Base-by-base conservation (phyloP, 2,329 filamentous ascomycete species). In the Aureobasidium sp. region DNA sequence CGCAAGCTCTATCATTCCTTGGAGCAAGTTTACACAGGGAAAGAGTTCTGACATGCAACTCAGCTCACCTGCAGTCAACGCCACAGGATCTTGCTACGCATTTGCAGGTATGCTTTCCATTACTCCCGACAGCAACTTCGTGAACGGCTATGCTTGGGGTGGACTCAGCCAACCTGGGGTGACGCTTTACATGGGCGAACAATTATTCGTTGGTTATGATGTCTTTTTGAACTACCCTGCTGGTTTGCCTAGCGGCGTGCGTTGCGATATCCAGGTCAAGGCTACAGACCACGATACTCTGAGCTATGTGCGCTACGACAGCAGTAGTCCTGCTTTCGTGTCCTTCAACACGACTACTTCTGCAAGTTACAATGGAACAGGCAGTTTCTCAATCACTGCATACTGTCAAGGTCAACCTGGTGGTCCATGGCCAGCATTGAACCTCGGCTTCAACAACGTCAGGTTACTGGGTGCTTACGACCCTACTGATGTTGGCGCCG, bases 291-390 rank as follows among this genome's bases (percentile, higher is more conserved):
- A 48, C 16, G 52, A 39, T 34, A 57, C 50, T 13, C 25, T 62
- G 50, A 62, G 59, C 42, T 62, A 62, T 8, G 59, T 55, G 6
- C 49, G 59, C 7, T 62, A 62, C 21, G 50, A 57, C 42, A 57
- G 59, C 41, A 48, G 9, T 11, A 62, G 50, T 13, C 50, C 34
- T 53, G 34, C 59, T 11, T 45, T 62, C 3, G 50, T 57, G 0
- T 55, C 59, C 5, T 62, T 48, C 50, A 62, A 54, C 9, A 48
- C 50, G 1, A 62, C 59, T 7, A 49, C 50, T 4, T 37, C 45
- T 10, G 48, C 59, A 10, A 39, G 50, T 2, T 62, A 49, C 27
- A 62, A 62, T 32, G 59, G 59, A 21, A 62, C 59, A 2, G 59
- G 59, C 30, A 62, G 47, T 30, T 54, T 55, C 32, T 39, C 50